These are phyloP conservation scores for Didymella exigua DNA, from an alignment of 2,329 filamentous ascomycete species.

Conservation along the genomic window DNA sequence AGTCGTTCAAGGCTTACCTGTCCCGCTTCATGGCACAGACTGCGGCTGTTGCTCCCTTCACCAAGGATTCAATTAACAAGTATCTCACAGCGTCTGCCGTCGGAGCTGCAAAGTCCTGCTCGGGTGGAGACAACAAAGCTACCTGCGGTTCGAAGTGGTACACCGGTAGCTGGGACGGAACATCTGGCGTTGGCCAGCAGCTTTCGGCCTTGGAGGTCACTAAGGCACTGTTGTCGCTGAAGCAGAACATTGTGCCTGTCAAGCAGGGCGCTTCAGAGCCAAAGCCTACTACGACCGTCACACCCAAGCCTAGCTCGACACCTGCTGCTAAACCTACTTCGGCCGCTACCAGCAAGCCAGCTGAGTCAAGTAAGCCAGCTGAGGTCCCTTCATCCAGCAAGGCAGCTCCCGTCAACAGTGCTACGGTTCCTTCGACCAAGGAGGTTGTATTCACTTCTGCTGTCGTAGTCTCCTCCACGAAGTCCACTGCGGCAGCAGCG, in stretches of 20 bases:
- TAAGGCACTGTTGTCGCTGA: slow-evolving; percentile 49
- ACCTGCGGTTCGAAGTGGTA: slow-evolving; percentile 56
- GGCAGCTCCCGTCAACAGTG: slow-evolving; percentile 3
- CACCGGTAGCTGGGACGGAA: slow-evolving; percentile 50
- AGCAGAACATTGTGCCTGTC: slow-evolving; percentile 37
- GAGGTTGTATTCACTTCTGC: slow-evolving; percentile 1
- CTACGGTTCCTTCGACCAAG: slow-evolving; percentile 9
- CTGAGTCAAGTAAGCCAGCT: slow-evolving; percentile 15
- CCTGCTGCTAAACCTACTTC: slow-evolving; percentile 12
- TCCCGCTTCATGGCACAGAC: slow-evolving; percentile 65
- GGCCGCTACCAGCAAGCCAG: slow-evolving; percentile 2
- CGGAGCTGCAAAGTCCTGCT: slow-evolving; percentile 53
- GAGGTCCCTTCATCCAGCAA: slow-evolving; percentile 12
- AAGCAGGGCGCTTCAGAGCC: slow-evolving; percentile 31
- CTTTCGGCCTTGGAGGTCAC: slow-evolving; percentile 54
- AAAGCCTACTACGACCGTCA: slow-evolving; percentile 20
- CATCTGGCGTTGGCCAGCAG: slow-evolving; percentile 52
- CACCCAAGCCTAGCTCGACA: slow-evolving; percentile 27
- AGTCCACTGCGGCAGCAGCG: slow-evolving; percentile 7
- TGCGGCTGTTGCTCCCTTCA: slow-evolving; percentile 52
- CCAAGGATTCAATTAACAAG: slow-evolving; percentile 45
- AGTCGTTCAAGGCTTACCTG: slow-evolving; percentile 77
- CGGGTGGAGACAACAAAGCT: slow-evolving; percentile 47
- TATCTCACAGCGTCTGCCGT: slow-evolving; percentile 50
- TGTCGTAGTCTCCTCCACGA: neutral